Base-by-base conservation (phyloP, 169 alveolate genomes). In the Plasmodium reichenowi region DNA sequence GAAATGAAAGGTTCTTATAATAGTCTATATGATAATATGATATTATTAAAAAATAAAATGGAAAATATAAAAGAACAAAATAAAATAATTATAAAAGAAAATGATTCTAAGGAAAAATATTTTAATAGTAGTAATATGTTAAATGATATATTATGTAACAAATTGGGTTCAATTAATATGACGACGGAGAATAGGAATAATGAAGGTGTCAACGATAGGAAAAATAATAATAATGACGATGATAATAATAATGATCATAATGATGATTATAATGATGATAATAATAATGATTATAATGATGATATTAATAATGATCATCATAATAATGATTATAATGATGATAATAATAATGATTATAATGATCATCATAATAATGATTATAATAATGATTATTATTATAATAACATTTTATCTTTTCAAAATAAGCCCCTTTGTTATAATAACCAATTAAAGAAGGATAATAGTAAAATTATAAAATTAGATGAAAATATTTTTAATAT, bases 81-180 rank as follows among this genome's bases (percentile, higher is more conserved):
- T n/a, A 68, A 80, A 32, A 9, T 62, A 5, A 7, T 7, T 20
- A 38, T 48, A 15, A 50, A 20, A 45, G 50, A n/a, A 38, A 17
- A 64, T 50, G 56, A 26, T 4, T 24, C 50, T 1, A 47, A 47
- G 2, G 26, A 66, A 50, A 58, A 43, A 22, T 59, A 22, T 26
- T 58, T 74, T 38, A 8, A 48, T 66, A 63, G 64, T 47, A 76
- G 78, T 13, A 76, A 76, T 48, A 76, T 50, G 50, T 63, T 76
- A 66, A 76, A 76, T 45, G 60, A 76, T 76, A 76, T 68, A 38
- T 66, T 76, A 24, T 66, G 89, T 48, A 54, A 58, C 6, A 47
- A 56, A 1, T 13, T 15, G 4, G 48, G 47, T 15, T 50, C 12
- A 12, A 6, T 7, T 47, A 2, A 17, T 24, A 8, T 24, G 47